Base-by-base conservation (phyloP, 768 basidiomycete species). In the Pisolithus orientalis region DNA sequence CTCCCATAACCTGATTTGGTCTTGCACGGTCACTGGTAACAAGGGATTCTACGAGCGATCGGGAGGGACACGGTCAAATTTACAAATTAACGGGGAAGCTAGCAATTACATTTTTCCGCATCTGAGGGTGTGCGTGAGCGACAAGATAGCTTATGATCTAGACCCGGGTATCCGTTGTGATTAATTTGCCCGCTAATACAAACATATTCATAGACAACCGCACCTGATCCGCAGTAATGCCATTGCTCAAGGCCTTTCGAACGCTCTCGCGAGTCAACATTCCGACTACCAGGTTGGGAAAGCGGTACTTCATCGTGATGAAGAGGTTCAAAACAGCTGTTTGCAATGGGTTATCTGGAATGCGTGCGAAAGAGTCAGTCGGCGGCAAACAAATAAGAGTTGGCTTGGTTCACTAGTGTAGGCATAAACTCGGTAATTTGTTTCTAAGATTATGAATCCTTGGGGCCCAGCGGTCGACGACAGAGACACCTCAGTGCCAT, bases 1-100 rank as follows among this genome's bases (percentile, higher is more conserved):
- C 69, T 99, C 94, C 94, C 96, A 99, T 16, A 98, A 76, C 52
- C 95, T 84, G 55, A 99, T 90, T 70, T 98, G 95, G 71, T 99
- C 95, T 64, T 96, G 94, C 0, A 99, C 95, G 0, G 96, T 98
- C 42, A 96, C 93, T 28, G 96, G 95, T 24, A 99, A 75, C 13
- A 98, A 73, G 8, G 94, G 94, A 64, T 90, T 91, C 90, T 94
- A 64, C 27, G 29, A 45, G 13, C 52, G 59, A 61, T 57, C 43
- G 59, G 13, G 50, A 52, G 49, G 32, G 31, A 31, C 21, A 21
- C 43, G 39, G n/a, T 10, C 39, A 37, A 25, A 56, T 49, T 45
- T 47, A 50, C 43, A 16, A 32, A 45, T 28, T 29, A 29, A 11
- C 42, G 25, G 11, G 34, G 11, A 43, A n/a, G 17, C 42, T 11